Base-by-base conservation (phyloP, 176 grass and related monocot species). In the Rhipidocladum racemiflorum region DNA sequence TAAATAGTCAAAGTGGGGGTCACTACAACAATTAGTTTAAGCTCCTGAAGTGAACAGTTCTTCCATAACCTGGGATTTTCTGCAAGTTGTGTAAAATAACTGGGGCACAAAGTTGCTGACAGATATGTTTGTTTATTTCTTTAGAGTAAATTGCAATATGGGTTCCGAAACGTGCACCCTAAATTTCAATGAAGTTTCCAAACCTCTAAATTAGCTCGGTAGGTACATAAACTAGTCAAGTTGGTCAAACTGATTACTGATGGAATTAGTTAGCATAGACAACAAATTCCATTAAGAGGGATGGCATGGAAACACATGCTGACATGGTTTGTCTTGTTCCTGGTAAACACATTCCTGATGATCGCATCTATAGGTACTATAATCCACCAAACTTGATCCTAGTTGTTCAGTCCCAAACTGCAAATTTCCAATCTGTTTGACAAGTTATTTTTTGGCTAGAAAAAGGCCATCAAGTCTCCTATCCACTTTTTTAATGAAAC, bases 141-240 rank as follows among this genome's bases (percentile, higher is more conserved):
- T 59, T 79, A 12, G 30, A 50, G 23, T 72, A 13, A 79, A 44
- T 56, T 80, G 32, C 57, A 86, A 34, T 72, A 12, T 74, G 6
- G 79, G 23, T 73, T 10, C 23, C 54, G 25, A 65, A 64, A 65
- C 70, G 50, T 75, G 4, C 17, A 50, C 16, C 45, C 15, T 7
- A 9, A 62, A 43, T 50, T 71, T 63, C 15, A 35, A 30, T 57
- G 10, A 74, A 84, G 61, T 54, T 43, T 36, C 64, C 46, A 48
- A 44, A 24, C 29, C 45, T 60, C 25, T 56, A 53, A 70, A 15
- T n/a, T 45, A 56, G 18, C n/a, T 70, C 18, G 0, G 2, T 56
- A 30, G 74, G 38, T 21, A 17, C 39, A 39, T 77, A 62, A 61
- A 7, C 16, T 20, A 44, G 16, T 55, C 23, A 55, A 55, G 32